A percentile compares a stretch with the other conserved stretches of the same genome.
phyloP scores from a whole-genome alignment of 2,329 filamentous ascomycete species.

The Diplodia seriata region DNA sequence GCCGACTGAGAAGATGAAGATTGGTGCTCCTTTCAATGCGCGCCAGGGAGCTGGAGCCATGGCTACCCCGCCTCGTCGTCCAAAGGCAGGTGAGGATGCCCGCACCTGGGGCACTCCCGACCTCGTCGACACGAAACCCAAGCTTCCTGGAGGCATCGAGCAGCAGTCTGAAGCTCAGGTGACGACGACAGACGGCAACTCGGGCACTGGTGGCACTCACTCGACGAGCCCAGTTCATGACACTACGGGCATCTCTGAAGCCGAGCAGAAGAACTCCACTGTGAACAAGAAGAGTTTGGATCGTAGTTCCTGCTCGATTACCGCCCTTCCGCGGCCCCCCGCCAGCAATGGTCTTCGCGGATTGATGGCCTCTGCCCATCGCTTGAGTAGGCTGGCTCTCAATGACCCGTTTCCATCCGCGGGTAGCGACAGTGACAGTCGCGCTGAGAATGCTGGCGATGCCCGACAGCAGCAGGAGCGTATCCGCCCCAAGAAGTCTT shows the following conservation, averaged over 20 bases:
- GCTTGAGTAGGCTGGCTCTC: conserved; percentile 2
- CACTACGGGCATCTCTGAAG: neutral
- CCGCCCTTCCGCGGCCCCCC: neutral
- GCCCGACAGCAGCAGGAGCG: neutral
- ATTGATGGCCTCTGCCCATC: neutral
- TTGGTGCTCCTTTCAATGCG: conserved; percentile 2
- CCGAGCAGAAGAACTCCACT: no score
- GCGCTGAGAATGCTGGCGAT: neutral
- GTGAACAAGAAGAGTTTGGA: neutral
- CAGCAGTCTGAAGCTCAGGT: neutral
- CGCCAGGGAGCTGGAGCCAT: neutral
- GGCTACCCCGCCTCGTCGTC: neutral
- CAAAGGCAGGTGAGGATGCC: conserved; percentile 7
- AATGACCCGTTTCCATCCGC: neutral
- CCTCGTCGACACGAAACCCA: neutral
- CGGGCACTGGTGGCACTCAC: neutral
- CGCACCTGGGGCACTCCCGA: conserved; percentile 10
- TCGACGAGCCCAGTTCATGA: neutral
- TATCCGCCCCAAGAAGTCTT: neutral
- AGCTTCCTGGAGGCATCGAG: neutral
- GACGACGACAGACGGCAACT: neutral
- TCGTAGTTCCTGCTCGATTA: neutral
- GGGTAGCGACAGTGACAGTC: neutral
- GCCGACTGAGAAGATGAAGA: neutral
- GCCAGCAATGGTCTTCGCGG: neutral